These are phyloP conservation scores for Alisma plantagoaquatica DNA, from an alignment of 106 monocot species.

Conservation along the genomic window DNA sequence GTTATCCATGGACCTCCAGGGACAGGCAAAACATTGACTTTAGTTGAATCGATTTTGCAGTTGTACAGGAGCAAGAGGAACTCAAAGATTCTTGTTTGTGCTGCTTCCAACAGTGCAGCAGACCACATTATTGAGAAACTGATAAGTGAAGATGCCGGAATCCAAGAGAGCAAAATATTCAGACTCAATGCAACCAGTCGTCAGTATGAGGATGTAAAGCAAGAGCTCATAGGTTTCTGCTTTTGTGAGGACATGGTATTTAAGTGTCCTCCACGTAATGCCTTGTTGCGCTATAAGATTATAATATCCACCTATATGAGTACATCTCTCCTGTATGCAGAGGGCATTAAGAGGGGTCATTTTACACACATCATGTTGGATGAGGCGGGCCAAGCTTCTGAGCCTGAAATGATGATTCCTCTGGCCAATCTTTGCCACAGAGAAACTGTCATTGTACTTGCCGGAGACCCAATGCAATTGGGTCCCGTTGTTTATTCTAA, in stretches of 20 bases:
- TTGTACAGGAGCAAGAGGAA: constrained; percentile 29
- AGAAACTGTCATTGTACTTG: constrained; percentile 66
- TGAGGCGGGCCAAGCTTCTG: constrained; percentile 94
- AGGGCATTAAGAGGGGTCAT: constrained; percentile 50
- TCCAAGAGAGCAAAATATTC: constrained; percentile 52
- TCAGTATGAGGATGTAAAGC: constrained; percentile 68
- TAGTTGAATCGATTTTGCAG: constrained; percentile 78
- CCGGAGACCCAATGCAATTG: constrained; percentile 90
- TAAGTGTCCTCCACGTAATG: constrained; percentile 61
- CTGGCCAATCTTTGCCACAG: constrained; percentile 45
- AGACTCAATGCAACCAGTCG: constrained; percentile 79
- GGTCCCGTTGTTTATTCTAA: constrained; percentile 80
- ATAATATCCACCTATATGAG: constrained; percentile 94
- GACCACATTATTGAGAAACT: constrained; percentile 74
- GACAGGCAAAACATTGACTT: constrained; percentile 83
- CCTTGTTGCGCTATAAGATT: constrained; percentile 53
- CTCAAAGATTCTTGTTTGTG: constrained; percentile 71
- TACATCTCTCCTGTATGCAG: constrained; percentile 44
- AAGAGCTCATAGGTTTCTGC: constrained; percentile 64
- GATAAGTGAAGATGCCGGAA: constrained; percentile 17
- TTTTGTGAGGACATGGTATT: constrained; percentile 73
- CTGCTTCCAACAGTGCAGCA: constrained; percentile 90
- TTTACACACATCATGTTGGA: constrained; percentile 91
- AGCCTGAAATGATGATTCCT: constrained; percentile 89
- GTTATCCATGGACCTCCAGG: constrained; percentile 94